These are phyloP conservation scores for Paraconiothyrium sp. DNA, from an alignment of 2,329 filamentous ascomycete species.

Conservation along the genomic window DNA sequence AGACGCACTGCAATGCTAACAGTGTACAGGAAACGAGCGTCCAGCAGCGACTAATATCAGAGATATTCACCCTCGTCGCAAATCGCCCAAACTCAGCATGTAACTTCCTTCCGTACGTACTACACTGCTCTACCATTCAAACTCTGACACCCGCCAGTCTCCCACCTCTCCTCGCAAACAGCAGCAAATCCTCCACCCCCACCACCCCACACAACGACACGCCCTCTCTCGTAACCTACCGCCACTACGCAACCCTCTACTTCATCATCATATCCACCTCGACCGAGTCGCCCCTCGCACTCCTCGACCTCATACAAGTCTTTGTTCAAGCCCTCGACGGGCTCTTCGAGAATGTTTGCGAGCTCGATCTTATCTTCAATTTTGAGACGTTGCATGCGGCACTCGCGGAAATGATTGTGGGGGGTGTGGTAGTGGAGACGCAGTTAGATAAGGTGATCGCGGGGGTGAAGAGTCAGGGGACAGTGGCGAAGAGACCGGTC, in stretches of 20 bases:
- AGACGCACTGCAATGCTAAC: slow-evolving; percentile 12
- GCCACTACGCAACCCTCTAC: slow-evolving; percentile 96
- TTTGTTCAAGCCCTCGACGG: slow-evolving; percentile 96
- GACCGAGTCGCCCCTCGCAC: slow-evolving; percentile 91
- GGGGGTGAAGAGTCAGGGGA: slow-evolving; percentile 79
- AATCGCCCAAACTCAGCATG: slow-evolving; percentile 91
- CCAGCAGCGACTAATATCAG: slow-evolving; percentile 93
- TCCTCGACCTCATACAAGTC: slow-evolving; percentile 97
- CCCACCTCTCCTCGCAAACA: slow-evolving; percentile 68
- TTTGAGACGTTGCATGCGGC: slow-evolving; percentile 96
- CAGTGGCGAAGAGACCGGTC: slow-evolving; percentile 79
- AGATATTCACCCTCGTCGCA: slow-evolving; percentile 96
- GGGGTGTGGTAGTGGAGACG: slow-evolving; percentile 93
- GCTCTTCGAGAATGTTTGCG: slow-evolving; percentile 98
- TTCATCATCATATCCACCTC: slow-evolving; percentile 98
- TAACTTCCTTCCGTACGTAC: slow-evolving; percentile 83
- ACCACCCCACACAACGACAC: slow-evolving; percentile 80
- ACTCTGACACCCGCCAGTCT: slow-evolving; percentile 66
- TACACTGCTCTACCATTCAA: slow-evolving; percentile 25
- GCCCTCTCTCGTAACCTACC: slow-evolving; percentile 95
- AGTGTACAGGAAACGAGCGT: slow-evolving; percentile 85
- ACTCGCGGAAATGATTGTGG: slow-evolving; percentile 92
- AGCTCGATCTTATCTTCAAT: slow-evolving; percentile 98
- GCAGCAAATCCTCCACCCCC: slow-evolving; percentile 54
- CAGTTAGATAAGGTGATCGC: slow-evolving; percentile 87